Base-by-base conservation (phyloP, 2,329 filamentous ascomycete genomes). In the Fusarium citri region DNA sequence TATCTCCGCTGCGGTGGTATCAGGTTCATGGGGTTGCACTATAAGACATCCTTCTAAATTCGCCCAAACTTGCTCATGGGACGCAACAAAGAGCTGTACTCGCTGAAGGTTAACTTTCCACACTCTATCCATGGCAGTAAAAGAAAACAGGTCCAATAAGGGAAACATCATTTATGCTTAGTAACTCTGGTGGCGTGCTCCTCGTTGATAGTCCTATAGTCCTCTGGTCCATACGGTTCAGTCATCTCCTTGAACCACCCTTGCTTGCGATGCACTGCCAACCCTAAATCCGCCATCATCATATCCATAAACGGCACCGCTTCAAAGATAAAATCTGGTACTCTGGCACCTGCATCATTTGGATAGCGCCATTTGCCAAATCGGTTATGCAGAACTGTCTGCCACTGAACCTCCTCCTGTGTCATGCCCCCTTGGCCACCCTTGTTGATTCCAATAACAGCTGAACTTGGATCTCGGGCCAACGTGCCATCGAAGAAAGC, bases 361-460 rank as follows among this genome's bases (percentile, higher is more conserved):
- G 57, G 57, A 8, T 59, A 59, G 3, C 57, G 30, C 57, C 57
- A 59, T 31, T 59, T 59, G 7, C 57, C 57, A n/a, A 55, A 59
- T 0, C 56, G 53, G 1, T 42, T 59, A 8, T 59, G 53, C 15
- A 59, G 7, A 4, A n/a, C 3, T 5, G 47, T 49, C 2, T 34
- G 47, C 20, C 16, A 23, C 0, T 49, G 28, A 4, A 49, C 28
- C 11, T 49, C 20, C 5, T 10, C n/a, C 8, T 34, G 15, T 9
- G 20, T 15, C 6, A 49, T 49, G 11, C 16, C 14, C 6, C 18
- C 7, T 20, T 28, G 8, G 5, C 6, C 6, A 45, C n/a, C 28
- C 31, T 22, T 11, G 30, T 8, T 2, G 0, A 12, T 7, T 49
- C 20, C 12, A 23, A 2, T 8, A 0, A 49, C 20, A 23, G 47